Conservation (phyloP, 805 yeast genomes). For the Jamesozyma spencerorum region DNA sequence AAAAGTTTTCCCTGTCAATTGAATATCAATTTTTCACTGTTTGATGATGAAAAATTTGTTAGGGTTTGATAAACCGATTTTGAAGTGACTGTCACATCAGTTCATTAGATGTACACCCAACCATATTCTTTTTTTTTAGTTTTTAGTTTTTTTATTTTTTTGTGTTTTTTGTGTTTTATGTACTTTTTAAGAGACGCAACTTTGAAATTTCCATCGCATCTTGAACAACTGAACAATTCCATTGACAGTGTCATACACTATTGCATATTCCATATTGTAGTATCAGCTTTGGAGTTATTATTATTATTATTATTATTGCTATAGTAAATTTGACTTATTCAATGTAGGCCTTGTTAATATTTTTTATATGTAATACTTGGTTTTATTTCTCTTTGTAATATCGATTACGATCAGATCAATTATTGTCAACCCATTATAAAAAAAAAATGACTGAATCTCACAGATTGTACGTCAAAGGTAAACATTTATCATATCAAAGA, state of each 20-base stretch:
- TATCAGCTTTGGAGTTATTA: too few species aligned
- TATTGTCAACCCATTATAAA: not conserved
- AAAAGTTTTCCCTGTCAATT: too few species aligned
- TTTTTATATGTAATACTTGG: too few species aligned
- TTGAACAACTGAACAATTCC: not conserved
- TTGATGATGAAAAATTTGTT: not conserved
- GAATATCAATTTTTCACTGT: not conserved
- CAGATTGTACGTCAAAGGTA: conserved; percentile 99
- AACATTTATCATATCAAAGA: conserved; percentile 99
- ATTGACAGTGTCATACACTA: too few species aligned
- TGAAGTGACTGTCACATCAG: too few species aligned
- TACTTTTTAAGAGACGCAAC: not conserved
- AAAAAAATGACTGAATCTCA: conserved; percentile 83
- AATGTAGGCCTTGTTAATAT: too few species aligned
- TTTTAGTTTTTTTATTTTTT: not conserved
- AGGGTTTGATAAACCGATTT: too few species aligned
- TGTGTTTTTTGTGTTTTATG: too few species aligned
- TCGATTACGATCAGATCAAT: not conserved
- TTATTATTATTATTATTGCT: too few species aligned
- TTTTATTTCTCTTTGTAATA: too few species aligned
- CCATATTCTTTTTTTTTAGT: not conserved
- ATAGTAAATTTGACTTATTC: too few species aligned
- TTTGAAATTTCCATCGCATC: not conserved
- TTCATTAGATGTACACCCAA: not conserved
- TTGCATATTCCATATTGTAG: too few species aligned